Conservation (phyloP, 805 yeast genomes). For the Tetrapisispora nanseiensis region DNA sequence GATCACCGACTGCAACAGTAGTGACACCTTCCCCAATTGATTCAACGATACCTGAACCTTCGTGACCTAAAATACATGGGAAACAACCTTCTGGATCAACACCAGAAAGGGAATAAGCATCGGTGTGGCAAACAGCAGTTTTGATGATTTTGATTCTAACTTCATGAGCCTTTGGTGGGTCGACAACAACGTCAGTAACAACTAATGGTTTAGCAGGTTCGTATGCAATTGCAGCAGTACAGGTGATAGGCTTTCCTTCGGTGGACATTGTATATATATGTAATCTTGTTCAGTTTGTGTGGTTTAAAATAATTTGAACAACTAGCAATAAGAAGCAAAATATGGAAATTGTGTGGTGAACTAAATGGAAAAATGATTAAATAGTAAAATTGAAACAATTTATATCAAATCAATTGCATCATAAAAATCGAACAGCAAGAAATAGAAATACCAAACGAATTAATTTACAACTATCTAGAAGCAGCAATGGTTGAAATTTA, state of each 20-base stretch:
- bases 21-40: conserved; percentile 91
- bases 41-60: conserved; percentile 96
- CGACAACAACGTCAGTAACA: conserved; percentile 82
- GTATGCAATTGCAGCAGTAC: conserved; percentile 98
- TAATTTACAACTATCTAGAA: too few relatives aligned
- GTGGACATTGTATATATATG: conserved; percentile 11
- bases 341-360: too few relatives aligned
- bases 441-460: too few relatives aligned
- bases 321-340: too few relatives aligned
- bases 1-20: conserved; percentile 84
- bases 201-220: conserved; percentile 77
- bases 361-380: too few relatives aligned
- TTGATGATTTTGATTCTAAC: conserved; percentile 80
- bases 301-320: too few relatives aligned
- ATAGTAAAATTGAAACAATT: too few relatives aligned
- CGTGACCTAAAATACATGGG: conserved; percentile 93
- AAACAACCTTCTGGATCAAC: conserved; percentile 93
- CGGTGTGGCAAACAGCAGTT: conserved; percentile 98
- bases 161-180: conserved; percentile 94
- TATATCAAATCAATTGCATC: too few relatives aligned
- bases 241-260: conserved; percentile 48
- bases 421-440: too few relatives aligned
- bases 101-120: conserved; percentile 92
- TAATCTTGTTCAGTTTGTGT: too few relatives aligned
- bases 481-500: too few relatives aligned